Percentiles rank a stretch among this genome's conserved stretches.
phyloP scores from a whole-genome alignment of 768 basidiomycete genomes.

The Rhizopogon salebrosus region DNA sequence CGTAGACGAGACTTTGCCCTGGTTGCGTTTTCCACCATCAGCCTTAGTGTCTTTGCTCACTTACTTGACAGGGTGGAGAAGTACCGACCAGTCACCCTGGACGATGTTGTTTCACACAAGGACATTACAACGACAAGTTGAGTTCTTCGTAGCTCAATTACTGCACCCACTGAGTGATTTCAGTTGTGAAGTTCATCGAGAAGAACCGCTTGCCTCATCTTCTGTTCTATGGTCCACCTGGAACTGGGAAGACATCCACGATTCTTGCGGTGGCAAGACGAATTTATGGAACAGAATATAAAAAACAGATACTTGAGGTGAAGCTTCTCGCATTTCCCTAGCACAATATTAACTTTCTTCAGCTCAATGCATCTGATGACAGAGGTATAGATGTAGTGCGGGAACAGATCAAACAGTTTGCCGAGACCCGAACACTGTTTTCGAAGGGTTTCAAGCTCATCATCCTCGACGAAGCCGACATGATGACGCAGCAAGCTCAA shows the following conservation, averaged over 20 bases:
- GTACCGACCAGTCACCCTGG: slow-evolving; percentile 85
- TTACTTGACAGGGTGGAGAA: slow-evolving; percentile 82
- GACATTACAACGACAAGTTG: slow-evolving; percentile 93
- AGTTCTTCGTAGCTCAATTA: not conserved
- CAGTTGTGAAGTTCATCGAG: slow-evolving; percentile 96
- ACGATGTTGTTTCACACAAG: slow-evolving; percentile 94
- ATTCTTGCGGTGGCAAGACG: slow-evolving; percentile 93
- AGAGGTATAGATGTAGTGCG: slow-evolving; percentile 98
- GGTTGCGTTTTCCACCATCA: slow-evolving; percentile 42
- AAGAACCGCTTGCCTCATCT: slow-evolving; percentile 93
- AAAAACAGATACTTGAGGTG: slow-evolving; percentile 93
- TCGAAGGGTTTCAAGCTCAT: slow-evolving; percentile 97
- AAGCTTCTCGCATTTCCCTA: not conserved
- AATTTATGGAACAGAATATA: slow-evolving; percentile 83
- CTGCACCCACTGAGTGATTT: slow-evolving; percentile 1
- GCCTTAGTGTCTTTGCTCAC: slow-evolving; percentile 2
- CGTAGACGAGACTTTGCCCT: slow-evolving; percentile 73
- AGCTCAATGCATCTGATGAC: slow-evolving; percentile 98
- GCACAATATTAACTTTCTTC: not conserved
- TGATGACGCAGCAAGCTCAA: slow-evolving; percentile 99
- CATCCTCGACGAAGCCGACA: slow-evolving; percentile 98
- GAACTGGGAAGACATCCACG: slow-evolving; percentile 97
- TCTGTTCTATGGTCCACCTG: slow-evolving; percentile 96
- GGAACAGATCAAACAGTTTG: slow-evolving; percentile 98
- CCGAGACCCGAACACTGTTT: slow-evolving; percentile 88